Base-by-base conservation (phyloP, 139 green algal genomes). In the Deuterostichococcus epilithicus region DNA sequence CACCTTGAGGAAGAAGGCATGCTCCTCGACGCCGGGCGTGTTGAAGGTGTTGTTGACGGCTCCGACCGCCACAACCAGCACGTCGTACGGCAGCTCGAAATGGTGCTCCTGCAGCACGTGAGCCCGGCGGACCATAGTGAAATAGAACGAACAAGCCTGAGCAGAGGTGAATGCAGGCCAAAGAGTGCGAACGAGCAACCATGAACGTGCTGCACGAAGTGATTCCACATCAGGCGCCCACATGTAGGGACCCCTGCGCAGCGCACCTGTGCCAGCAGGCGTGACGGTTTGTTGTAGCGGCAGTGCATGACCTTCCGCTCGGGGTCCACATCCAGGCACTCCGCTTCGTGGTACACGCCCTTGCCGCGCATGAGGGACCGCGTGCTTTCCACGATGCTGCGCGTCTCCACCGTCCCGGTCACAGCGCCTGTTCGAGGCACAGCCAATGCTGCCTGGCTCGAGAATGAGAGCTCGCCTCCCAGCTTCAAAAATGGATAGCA, bases 261-360 rank as follows among this genome's bases (percentile, higher is more conserved):
- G 47, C 36, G 32, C 52, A 78, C 77, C 39, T 76, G 60, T 0
- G 33, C 25, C 10, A 63, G 20, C 52, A 63, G 52, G 10, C 52
- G 52, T 5, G 75, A 75, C 25, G 72, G 66, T 72, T 78, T 82
- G 39, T 30, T 63, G 45, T 78, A 82, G 8, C 45, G 28, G 72
- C 84, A 88, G 44, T 39, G 73, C 58, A 95, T 76, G 72, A 84
- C 75, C 79, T 92, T 92, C 26, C 80, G 82, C 52, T 81, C 66
- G 0, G 87, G 82, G 80, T 97, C 92, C 38, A 97, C 86, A 52
- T 86, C 76, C 72, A 90, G 83, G 77, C 84, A 91, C 69, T 91
- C 76, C 0, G 93, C 92, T 83, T 97, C 89, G 78, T 92, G 91
- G 81, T 92, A 97, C 33, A 85, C 76, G 39, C 80, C 87, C 87